Base-by-base conservation (phyloP, 2,329 filamentous ascomycete genomes). In the Grosmannia clavigera region DNA sequence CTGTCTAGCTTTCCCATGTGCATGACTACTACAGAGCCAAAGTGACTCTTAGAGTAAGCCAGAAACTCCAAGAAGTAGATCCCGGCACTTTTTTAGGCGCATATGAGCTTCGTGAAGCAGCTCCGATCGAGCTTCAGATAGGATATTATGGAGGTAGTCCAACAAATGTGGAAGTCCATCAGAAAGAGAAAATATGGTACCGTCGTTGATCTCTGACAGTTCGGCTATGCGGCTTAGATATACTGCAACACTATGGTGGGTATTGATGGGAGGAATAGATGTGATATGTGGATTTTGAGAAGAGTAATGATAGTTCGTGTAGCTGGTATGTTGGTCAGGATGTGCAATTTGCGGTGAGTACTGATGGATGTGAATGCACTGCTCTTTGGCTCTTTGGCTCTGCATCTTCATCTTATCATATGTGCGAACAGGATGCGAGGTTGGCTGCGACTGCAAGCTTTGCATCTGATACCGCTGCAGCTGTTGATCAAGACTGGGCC, bases 81-180 rank as follows among this genome's bases (percentile, higher is more conserved):
- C 79, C 64, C 88, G 84, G 68, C 89, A 94, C 64, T 83, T 84
- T 27, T 78, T 80, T 66, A 95, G 72, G 64, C 92, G 75, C 38
- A 81, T 80, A 51, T 83, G 83, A 40, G 90, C 91, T 70, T 95
- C 91, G 55, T 87, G 82, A 62, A 95, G 73, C 54, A 96, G 69
- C 73, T 95, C 90, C 78, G 74, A 77, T 58, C 75, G 71, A 3
- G 76, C 74, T 60, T 77, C 75, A 9, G 70, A 68, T n/a, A 78
- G 67, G 3, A 79, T 73, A 2, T 66, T 66, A 50, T 71, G 70
- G 61, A 80, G 67, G 5, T 73, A 70, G 14, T 79, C 75, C 27
- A 81, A 67, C 56, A 81, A 58, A 29, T 76, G 76, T 1, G 75
- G 71, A 57, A 81, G 62, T 0, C 77, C 77, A 22, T 77, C 75